A percentile compares a stretch with the other conserved stretches of the same genome.
Conservation (phyloP, 768 basidiomycete genomes). For the Lentinula boryana region DNA sequence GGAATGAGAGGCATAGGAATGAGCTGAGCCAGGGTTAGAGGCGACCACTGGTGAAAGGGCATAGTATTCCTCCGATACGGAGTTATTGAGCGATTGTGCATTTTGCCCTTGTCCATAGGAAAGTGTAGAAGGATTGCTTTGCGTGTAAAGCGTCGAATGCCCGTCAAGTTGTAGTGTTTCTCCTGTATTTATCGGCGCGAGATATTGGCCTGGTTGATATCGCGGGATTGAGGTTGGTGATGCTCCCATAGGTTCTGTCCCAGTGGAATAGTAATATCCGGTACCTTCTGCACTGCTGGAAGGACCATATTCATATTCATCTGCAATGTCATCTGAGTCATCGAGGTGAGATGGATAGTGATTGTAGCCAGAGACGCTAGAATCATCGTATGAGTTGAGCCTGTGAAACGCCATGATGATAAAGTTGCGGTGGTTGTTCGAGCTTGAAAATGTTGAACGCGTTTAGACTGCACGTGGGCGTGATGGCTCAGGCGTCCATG, state of each 20-base stretch:
- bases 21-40: conserved; percentile 24
- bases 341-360: not conserved
- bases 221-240: conserved; percentile 24
- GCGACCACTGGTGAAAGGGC: conserved; percentile 29
- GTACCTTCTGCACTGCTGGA: conserved; percentile 3
- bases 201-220: conserved; percentile 57
- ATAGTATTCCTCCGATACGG: conserved; percentile 26
- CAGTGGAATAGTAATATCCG: conserved; percentile 2
- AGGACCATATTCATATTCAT: conserved; percentile 2
- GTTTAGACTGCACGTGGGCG: not conserved
- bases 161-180: conserved; percentile 52
- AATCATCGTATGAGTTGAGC: conserved; percentile 6
- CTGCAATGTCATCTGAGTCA: not conserved
- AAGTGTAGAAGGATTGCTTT: conserved; percentile 17
- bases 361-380: not conserved
- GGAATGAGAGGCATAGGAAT: conserved; percentile 22
- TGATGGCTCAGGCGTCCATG: not conserved
- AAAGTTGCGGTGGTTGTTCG: not conserved
- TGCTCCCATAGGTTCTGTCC: conserved; percentile 6
- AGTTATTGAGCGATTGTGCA: not conserved
- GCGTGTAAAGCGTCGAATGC: conserved; percentile 21
- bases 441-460: not conserved
- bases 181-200: conserved; percentile 59
- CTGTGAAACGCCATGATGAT: conserved; percentile 7
- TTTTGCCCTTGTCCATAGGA: conserved; percentile 8